A percentile compares a stretch with the other conserved stretches of the same genome.
phyloP scores from a whole-genome alignment of 148 eudicot species.

The Amaranthus palmeri region DNA sequence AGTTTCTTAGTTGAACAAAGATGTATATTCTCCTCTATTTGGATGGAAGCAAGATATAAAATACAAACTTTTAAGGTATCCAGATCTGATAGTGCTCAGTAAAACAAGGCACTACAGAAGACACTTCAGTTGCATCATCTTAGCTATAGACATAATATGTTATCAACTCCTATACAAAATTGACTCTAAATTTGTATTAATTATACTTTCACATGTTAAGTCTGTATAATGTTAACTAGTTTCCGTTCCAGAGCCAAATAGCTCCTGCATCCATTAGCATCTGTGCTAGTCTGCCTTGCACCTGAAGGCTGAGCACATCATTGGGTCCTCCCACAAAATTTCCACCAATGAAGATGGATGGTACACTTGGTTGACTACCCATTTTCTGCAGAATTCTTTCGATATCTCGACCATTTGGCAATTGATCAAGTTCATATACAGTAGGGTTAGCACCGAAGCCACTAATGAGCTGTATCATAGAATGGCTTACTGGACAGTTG shows the following conservation, averaged over 20 bases:
- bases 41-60: not conserved
- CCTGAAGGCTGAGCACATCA: constrained; percentile 29
- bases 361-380: constrained; percentile 17
- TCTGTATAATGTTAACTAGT: constrained; percentile 1
- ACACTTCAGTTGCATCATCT: not conserved
- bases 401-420: constrained; percentile 17
- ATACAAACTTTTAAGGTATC: constrained; percentile 1
- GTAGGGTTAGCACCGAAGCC: constrained; percentile 23
- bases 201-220: not conserved
- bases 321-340: constrained; percentile 22
- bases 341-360: constrained; percentile 21
- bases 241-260: constrained; percentile 32
- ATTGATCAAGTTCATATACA: constrained; percentile 19
- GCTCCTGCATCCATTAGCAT: constrained; percentile 33
- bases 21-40: not conserved
- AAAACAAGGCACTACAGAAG: constrained; percentile 12
- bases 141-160: too few species aligned
- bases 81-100: not conserved
- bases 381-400: constrained; percentile 16
- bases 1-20: too few species aligned
- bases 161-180: not conserved
- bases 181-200: not conserved
- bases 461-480: constrained; percentile 21
- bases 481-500: constrained; percentile 19
- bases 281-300: constrained; percentile 30